Percentiles rank a stretch among this genome's conserved stretches.
Evolutionary conservation across 1,284 basidiomycete species (phyloP).

Genomic region (Puccinia brachypodii): DNA sequence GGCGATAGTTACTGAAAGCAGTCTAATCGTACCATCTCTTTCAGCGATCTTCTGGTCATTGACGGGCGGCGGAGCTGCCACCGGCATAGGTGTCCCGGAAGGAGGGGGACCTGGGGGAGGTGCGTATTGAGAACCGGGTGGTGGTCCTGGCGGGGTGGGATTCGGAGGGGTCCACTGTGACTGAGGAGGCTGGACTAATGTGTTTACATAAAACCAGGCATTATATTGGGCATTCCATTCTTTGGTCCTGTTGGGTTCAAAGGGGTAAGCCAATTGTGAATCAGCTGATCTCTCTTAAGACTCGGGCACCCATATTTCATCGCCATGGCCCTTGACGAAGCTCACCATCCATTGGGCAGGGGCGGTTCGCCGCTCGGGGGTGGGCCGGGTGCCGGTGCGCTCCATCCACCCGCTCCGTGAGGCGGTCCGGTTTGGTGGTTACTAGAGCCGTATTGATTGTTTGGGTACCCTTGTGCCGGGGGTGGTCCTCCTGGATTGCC

Average conservation of each 20-base stretch:
- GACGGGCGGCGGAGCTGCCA: no score
- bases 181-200: constrained; percentile 21
- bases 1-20: background rate
- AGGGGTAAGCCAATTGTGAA: background rate
- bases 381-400: background rate
- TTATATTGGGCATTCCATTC: constrained; percentile 42
- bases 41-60: background rate
- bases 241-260: constrained; percentile 21
- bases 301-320: background rate
- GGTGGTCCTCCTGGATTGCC: constrained; percentile 4
- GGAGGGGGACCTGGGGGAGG: constrained; percentile 31
- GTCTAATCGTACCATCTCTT: background rate
- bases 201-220: constrained; percentile 40
- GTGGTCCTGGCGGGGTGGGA: background rate
- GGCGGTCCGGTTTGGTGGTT: background rate
- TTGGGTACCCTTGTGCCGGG: background rate
- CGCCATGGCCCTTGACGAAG: background rate
- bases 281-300: background rate
- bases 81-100: background rate
- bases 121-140: constrained; percentile 13
- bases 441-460: background rate
- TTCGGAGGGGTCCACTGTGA: constrained; percentile 38
- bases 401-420: constrained; percentile 8
- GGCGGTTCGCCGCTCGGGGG: constrained; percentile 3
- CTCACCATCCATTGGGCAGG: constrained; percentile 21